Evolutionary conservation across 2,329 filamentous ascomycete genomes (phyloP).

Genomic region (Pezicula carpinea): DNA sequence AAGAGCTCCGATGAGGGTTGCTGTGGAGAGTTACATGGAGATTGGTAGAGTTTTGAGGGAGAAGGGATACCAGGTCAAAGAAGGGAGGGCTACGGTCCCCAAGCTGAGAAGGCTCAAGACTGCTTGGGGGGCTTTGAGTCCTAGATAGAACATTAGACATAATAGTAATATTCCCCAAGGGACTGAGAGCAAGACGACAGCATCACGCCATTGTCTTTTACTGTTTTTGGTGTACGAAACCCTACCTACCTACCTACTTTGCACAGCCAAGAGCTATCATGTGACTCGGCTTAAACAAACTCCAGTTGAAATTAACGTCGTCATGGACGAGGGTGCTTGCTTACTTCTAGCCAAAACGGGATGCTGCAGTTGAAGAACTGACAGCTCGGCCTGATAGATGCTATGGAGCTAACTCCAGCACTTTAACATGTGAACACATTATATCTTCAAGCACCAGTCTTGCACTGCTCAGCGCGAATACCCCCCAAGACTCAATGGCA

Average conservation of each 20-base stretch:
- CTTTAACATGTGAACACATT: constrained; percentile 17
- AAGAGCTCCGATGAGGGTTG: constrained; percentile 60
- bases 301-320: neutral
- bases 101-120: constrained; percentile 45
- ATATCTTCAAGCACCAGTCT: constrained; percentile 7
- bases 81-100: constrained; percentile 38
- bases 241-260: no score
- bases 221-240: no score
- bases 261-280: neutral
- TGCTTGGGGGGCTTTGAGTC: constrained; percentile 50
- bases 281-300: no score
- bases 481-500: constrained; percentile 15
- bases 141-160: constrained; percentile 9
- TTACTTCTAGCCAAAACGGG: neutral
- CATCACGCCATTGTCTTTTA: no score
- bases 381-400: neutral
- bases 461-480: constrained; percentile 2
- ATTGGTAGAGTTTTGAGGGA: constrained; percentile 58
- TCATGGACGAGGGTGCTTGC: no score
- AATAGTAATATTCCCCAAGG: constrained; percentile 3
- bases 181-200: no score
- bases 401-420: constrained; percentile 3
- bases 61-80: constrained; percentile 37
- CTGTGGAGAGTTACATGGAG: constrained; percentile 73
- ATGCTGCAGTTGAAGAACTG: neutral